phyloP scores from a whole-genome alignment of 768 basidiomycete species.

The Scleroderma bovista region DNA sequence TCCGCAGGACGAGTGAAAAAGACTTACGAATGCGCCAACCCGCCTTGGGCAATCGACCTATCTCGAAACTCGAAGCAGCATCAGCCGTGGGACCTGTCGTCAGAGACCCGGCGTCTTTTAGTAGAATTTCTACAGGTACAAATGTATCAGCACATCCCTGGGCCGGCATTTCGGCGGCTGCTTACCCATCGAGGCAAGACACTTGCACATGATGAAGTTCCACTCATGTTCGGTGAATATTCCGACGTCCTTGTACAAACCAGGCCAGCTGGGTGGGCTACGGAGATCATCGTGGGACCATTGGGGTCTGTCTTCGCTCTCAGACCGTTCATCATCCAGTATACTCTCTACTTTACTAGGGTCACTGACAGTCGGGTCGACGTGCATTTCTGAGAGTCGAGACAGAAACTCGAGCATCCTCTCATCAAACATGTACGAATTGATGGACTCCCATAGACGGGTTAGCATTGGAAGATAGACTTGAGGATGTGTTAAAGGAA shows the following conservation, averaged over 20 bases:
- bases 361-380: constrained; percentile 71
- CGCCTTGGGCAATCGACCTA: constrained; percentile 43
- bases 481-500: constrained; percentile 61
- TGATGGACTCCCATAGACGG: constrained; percentile 74
- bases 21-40: constrained; percentile 55
- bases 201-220: constrained; percentile 76
- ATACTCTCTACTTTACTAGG: constrained; percentile 60
- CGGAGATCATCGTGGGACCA: constrained; percentile 31
- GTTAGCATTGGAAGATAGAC: constrained; percentile 70
- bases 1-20: not conserved
- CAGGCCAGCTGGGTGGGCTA: not conserved
- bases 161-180: constrained; percentile 1
- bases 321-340: constrained; percentile 50
- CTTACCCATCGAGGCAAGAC: constrained; percentile 72
- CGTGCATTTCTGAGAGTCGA: constrained; percentile 65
- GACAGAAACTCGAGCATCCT: constrained; percentile 68
- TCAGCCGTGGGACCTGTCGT: constrained; percentile 71
- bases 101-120: constrained; percentile 68
- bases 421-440: constrained; percentile 69
- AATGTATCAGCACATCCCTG: not conserved
- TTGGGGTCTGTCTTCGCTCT: constrained; percentile 47
- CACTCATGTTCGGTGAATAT: constrained; percentile 87
- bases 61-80: constrained; percentile 14
- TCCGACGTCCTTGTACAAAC: constrained; percentile 63
- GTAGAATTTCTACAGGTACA: constrained; percentile 52